Percentiles rank a stretch among this genome's conserved stretches.
Conservation (phyloP, 257 asterid species). For the Solanum paucissectum region DNA sequence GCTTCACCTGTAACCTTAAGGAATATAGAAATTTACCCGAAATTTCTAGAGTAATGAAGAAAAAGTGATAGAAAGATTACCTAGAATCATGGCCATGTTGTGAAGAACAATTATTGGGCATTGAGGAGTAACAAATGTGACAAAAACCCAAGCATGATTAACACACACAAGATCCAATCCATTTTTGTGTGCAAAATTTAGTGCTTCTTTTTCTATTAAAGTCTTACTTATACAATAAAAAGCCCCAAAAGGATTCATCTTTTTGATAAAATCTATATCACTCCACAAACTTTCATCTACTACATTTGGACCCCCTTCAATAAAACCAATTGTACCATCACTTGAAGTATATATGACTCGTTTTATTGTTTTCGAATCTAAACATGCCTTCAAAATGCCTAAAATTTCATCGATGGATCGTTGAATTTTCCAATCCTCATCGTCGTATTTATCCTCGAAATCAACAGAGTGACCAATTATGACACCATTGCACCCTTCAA, state of each 20-base stretch:
- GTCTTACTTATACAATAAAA: neutral
- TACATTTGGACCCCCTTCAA: neutral
- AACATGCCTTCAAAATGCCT: constrained; percentile 10
- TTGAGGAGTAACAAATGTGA: neutral
- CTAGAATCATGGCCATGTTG: neutral
- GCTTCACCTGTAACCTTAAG: too few species aligned
- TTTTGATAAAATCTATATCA: constrained; percentile 18
- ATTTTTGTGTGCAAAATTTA: neutral
- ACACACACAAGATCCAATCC: neutral
- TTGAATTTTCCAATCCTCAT: neutral
- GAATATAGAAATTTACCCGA: too few species aligned
- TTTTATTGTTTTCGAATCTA: constrained; percentile 26
- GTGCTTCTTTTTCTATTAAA: neutral
- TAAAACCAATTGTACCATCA: neutral
- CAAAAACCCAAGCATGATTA: neutral
- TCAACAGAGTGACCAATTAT: neutral
- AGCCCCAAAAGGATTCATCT: neutral
- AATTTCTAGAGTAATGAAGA: too few species aligned
- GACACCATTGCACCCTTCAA: neutral
- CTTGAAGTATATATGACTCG: constrained; percentile 41
- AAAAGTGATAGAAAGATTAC: too few species aligned
- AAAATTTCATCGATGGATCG: neutral
- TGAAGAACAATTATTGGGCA: neutral
- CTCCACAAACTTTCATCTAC: constrained; percentile 37
- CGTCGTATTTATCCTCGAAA: neutral